Evolutionary conservation across 306 rosid species (phyloP), one percentile per base, ranked within the genome.

Genomic region (Crotalaria pallida): DNA sequence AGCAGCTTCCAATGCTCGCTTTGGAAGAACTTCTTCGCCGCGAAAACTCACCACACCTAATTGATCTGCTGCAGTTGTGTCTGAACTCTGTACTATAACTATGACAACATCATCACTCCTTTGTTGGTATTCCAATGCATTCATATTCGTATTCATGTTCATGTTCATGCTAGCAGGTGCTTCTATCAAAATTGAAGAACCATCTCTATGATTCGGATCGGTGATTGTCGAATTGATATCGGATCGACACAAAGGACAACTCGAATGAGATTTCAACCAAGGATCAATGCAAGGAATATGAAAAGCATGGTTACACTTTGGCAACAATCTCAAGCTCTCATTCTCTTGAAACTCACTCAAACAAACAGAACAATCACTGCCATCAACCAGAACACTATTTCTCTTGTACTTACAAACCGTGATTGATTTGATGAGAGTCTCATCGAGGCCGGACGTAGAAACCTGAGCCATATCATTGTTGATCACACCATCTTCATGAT

Each of bases 171-270:
- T 69, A 9, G 79, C 16, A 2, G 69, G 71, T 23, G 65, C 58
- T 15, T 69, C 81, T 44, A 60, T 73, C 5, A 23, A 2, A 6
- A 6, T 10, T 2, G 77, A 69, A 24, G 41, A 47, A 24, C 48
- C 41, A 27, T 70, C 68, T 48, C 44, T 11, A 0, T 63, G 69
- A 34, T 77, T 34, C 1, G 80, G 70, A 57, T 23, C 9, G 41
- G n/a, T n/a, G n/a, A n/a, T n/a, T n/a, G n/a, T 34, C 1, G 80
- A 67, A 57, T 23, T 6, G 41, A 85, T 77, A 18, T 63, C 77
- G 45, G 91, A 80, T n/a, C 97, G 89, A 58, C 96, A 92, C 5
- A 92, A 71, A 6, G 97, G 96, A 40, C 97, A 92, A 18, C 82
- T 85, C 0, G 96, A 83, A 64, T 85, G 77, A 10, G 96, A 87